These are phyloP conservation scores for Lachnellula suecica DNA, from an alignment of 2,329 filamentous ascomycete genomes.

Conservation along the genomic window DNA sequence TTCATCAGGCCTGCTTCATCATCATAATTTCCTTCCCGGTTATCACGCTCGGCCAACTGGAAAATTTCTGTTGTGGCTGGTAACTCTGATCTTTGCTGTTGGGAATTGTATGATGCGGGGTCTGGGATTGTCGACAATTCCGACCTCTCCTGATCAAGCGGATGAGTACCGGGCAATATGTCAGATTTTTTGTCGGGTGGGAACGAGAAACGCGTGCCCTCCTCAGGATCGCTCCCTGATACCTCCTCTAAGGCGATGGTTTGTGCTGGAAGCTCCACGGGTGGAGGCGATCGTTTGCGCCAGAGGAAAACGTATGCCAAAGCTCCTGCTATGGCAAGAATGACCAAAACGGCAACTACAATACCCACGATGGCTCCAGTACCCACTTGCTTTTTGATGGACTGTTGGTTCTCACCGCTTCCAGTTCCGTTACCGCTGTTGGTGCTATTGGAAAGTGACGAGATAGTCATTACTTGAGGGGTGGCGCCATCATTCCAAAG, in stretches of 20 bases:
- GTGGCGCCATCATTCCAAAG: constrained; percentile 16
- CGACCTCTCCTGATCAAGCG: neutral
- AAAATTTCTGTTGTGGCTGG: neutral
- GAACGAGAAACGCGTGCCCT: neutral
- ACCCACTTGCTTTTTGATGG: constrained; percentile 22
- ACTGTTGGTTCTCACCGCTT: neutral
- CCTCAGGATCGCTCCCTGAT: neutral
- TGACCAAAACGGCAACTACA: constrained; percentile 8
- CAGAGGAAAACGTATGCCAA: constrained; percentile 6
- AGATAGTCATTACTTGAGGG: constrained; percentile 11
- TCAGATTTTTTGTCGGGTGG: neutral
- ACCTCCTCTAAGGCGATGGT: neutral
- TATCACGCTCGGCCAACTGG: neutral
- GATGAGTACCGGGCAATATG: no score
- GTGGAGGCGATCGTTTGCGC: neutral
- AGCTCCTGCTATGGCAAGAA: constrained; percentile 5
- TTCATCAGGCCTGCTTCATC: neutral
- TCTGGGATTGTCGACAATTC: neutral
- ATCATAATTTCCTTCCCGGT: neutral
- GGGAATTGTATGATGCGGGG: no score
- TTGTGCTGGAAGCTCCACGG: neutral
- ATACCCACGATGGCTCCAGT: constrained; percentile 15
- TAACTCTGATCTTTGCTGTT: neutral
- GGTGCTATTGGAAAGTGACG: constrained; percentile 9
- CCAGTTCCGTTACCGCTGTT: neutral